Evolutionary conservation across 306 rosid genomes (phyloP), one percentile per base, ranked within the genome.

Genomic region (Fragaria ananassa): DNA sequence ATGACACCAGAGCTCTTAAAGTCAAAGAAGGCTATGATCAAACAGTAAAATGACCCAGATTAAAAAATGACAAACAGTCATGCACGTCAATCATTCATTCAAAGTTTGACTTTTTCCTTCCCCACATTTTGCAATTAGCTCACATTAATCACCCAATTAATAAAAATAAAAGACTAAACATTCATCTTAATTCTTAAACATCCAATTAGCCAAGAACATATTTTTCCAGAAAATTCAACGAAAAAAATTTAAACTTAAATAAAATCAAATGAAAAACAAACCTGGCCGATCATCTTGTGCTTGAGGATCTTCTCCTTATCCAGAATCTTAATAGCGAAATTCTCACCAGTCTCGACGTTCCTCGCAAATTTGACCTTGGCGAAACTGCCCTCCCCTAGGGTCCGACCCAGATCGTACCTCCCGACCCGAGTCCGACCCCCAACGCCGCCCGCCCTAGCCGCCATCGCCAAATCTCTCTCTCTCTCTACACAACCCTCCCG

Each of bases 231-330:
- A 34, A 56, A 50, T 58, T 73, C 18, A 47, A 14, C 19, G 5
- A 47, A 53, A 47, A 53, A 76, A 25, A 2, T 1, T 41, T n/a
- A 13, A 71, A 61, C 53, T 10, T n/a, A 19, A 62, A 18, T n/a
- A 25, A 1, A 37, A 49, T 3, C 15, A 41, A 49, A 19, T 17
- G 4, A 19, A 60, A 63, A 68, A 8, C 13, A 4, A 56, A 89
- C 94, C 97, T 93, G 98, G 58, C 87, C 88, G 75, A 93, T 86
- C 96, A 93, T 91, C 87, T 91, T 93, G 83, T 93, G 97, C 91
- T 88, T 93, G 83, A 93, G 93, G 77, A 94, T 31, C 42, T 89
- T 88, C 23, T 91, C 98, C 62, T 93, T 93, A 64, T 91, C 96
- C 31, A 93, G 88, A 71, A 93, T 86, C 73, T 93, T 93, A 80